Conservation (phyloP, 83 land plant genomes). For the Thuja plicata region DNA sequence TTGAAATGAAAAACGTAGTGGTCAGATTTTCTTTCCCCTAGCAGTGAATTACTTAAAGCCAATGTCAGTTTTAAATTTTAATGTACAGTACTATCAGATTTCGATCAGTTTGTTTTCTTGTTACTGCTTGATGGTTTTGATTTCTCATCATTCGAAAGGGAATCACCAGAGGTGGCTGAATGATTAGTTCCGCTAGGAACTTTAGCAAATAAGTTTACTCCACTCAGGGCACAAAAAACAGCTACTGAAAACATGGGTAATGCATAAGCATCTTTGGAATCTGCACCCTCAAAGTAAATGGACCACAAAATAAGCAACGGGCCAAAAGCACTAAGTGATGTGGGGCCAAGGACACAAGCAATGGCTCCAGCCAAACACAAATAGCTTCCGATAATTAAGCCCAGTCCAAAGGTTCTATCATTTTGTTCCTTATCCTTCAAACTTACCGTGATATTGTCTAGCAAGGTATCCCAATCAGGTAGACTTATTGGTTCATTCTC, state of each 20-base stretch:
- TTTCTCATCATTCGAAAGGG: slow-evolving; percentile 6
- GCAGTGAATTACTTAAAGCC: background rate
- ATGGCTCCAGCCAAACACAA: slow-evolving; percentile 10
- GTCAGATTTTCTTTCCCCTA: background rate
- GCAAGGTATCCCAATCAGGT: slow-evolving; percentile 5
- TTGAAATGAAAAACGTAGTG: background rate
- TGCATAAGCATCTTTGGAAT: background rate
- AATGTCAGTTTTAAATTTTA: background rate
- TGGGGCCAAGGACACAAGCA: slow-evolving; percentile 12
- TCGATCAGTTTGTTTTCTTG: background rate
- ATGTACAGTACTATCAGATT: background rate
- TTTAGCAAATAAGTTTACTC: background rate
- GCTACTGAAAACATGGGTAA: slow-evolving; percentile 12
- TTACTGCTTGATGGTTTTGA: background rate
- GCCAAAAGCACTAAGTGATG: slow-evolving; percentile 5
- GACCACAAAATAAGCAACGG: slow-evolving; percentile 12
- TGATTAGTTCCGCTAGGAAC: background rate
- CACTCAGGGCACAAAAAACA: slow-evolving; percentile 7
- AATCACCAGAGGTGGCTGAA: background rate
- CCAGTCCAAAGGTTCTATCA: background rate
- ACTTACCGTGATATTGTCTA: background rate
- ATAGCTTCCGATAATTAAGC: slow-evolving; percentile 15
- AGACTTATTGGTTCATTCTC: slow-evolving; percentile 11
- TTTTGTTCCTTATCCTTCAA: background rate
- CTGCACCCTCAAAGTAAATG: background rate